Evolutionary conservation across 352 stramenopile genomes (phyloP).

Genomic region (Thraustochytrium striatum): DNA sequence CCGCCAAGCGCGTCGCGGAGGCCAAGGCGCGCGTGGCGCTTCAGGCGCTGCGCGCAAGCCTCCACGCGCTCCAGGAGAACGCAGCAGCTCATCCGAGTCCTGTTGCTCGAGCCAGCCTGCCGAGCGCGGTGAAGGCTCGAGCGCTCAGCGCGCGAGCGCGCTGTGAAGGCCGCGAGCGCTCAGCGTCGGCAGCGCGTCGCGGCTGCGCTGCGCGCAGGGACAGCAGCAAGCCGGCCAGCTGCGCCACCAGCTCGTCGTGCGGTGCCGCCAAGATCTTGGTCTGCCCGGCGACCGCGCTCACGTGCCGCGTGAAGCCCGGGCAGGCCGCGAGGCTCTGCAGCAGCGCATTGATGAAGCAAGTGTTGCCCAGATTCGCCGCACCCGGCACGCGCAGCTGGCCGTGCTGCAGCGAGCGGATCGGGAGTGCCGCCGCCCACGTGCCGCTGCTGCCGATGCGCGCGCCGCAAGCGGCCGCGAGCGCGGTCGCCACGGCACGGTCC

Average conservation of each 20-base stretch:
- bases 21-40: slow-evolving; percentile 60
- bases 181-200: background rate
- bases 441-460: no score
- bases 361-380: slow-evolving; percentile 80
- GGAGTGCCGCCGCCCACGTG: no score
- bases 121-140: slow-evolving; percentile 60
- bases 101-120: slow-evolving; percentile 73
- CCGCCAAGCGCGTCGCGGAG: background rate
- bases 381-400: slow-evolving; percentile 63
- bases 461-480: no score
- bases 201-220: background rate
- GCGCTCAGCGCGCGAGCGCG: slow-evolving; percentile 53
- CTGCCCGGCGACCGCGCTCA: slow-evolving; percentile 61
- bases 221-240: background rate
- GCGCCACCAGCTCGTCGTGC: background rate
- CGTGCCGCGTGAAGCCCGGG: slow-evolving; percentile 66
- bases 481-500: no score
- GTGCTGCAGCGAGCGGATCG: no score
- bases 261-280: background rate
- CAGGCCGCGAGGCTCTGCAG: slow-evolving; percentile 71
- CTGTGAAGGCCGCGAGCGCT: slow-evolving; percentile 7
- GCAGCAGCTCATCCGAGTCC: slow-evolving; percentile 74
- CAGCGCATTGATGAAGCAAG: slow-evolving; percentile 82
- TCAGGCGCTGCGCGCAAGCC: slow-evolving; percentile 62
- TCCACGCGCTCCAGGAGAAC: slow-evolving; percentile 73